These are phyloP conservation scores for Austropuccinia psidii DNA, from an alignment of 1,284 basidiomycete genomes.

Conservation along the genomic window DNA sequence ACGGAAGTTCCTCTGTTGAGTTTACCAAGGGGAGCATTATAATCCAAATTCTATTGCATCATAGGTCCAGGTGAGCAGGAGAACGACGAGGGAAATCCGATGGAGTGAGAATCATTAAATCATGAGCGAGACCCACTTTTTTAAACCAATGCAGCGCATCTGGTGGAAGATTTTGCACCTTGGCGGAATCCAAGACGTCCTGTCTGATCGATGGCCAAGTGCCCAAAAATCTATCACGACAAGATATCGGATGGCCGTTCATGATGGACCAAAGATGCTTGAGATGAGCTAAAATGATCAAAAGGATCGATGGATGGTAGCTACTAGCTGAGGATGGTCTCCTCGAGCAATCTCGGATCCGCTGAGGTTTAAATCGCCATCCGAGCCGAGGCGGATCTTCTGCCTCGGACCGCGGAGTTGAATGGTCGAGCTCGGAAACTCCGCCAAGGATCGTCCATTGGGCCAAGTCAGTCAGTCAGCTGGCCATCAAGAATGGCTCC, in stretches of 20 bases:
- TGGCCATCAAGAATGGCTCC: too few species aligned
- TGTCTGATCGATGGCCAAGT: slow-evolving; percentile 55
- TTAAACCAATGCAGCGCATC: slow-evolving; percentile 76
- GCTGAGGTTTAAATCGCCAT: too few species aligned
- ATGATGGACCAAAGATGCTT: too few species aligned
- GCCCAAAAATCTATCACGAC: slow-evolving; percentile 50
- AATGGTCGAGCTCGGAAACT: too few species aligned
- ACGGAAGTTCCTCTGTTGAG: slow-evolving; percentile 93
- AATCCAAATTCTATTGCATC: slow-evolving; percentile 67
- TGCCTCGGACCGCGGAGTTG: too few species aligned
- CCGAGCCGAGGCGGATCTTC: too few species aligned
- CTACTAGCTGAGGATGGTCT: too few species aligned
- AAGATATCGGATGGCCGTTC: slow-evolving; percentile 26
- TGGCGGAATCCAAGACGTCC: slow-evolving; percentile 59
- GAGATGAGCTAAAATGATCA: too few species aligned
- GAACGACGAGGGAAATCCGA: background rate
- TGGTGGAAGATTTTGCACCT: slow-evolving; percentile 64
- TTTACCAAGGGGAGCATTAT: slow-evolving; percentile 91
- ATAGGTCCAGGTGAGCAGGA: background rate
- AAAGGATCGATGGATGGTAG: too few species aligned
- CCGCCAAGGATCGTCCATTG: too few species aligned
- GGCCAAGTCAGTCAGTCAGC: too few species aligned
- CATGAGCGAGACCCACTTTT: slow-evolving; percentile 52
- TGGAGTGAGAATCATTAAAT: background rate
- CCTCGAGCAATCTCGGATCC: too few species aligned